Conservation (phyloP, 2,329 filamentous ascomycete species). For the Fusarium chuoi region DNA sequence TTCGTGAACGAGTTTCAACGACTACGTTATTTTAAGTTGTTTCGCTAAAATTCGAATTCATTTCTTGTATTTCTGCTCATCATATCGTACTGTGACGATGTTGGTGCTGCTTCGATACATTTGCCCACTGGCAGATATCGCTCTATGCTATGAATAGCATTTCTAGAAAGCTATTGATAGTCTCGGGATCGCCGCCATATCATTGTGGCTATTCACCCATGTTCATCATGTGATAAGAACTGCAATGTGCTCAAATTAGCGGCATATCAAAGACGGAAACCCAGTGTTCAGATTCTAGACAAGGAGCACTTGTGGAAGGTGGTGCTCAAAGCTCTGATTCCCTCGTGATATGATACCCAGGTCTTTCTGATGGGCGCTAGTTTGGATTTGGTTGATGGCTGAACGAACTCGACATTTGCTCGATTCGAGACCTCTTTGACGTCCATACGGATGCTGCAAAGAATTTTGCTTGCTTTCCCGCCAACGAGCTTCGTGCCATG, state of each 20-base stretch:
- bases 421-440: constrained; percentile 2
- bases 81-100: not conserved
- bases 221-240: not conserved
- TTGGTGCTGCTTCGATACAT: not conserved
- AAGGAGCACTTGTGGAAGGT: not conserved
- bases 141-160: not conserved
- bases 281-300: not conserved
- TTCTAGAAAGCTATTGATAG: not conserved
- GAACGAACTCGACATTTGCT: not conserved
- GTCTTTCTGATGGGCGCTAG: constrained; percentile 12
- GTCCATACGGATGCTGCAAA: not conserved
- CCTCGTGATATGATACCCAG: constrained; percentile 23
- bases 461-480: not conserved
- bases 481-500: not conserved
- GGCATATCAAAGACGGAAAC: not conserved
- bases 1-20: constrained; percentile 24
- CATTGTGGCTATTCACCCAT: not conserved
- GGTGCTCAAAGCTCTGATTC: not conserved
- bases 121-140: not conserved
- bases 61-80: not conserved
- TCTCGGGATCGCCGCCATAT: not conserved
- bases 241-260: constrained; percentile 19
- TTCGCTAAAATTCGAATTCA: constrained; percentile 22
- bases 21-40: constrained; percentile 29
- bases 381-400: constrained; percentile 2